Evolutionary conservation across 441 rosid species (phyloP), one percentile per base, ranked within the genome.

Genomic region (Macaranga tanarius): DNA sequence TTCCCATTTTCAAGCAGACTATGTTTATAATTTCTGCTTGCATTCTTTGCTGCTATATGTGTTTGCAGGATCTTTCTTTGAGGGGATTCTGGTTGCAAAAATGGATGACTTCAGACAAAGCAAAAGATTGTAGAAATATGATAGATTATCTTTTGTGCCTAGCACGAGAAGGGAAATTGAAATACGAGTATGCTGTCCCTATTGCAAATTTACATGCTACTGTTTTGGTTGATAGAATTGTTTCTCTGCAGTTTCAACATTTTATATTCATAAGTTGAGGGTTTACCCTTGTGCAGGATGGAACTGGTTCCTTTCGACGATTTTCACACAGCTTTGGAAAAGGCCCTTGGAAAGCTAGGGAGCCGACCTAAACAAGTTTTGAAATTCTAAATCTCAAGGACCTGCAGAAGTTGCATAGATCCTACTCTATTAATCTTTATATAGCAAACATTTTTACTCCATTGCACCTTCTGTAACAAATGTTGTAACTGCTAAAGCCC

Each of bases 21-120:
- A 17, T 26, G 62, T 28, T 23, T 25, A 50, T 54, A 12, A 19
- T 40, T 44, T 38, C 22, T 65, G 57, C 26, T 48, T 19, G 15
- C 10, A 10, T 38, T 10, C 2, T 0, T 52, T 20, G 20, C 52
- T 16, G 15, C 54, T n/a, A 3, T 61, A 22, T 69, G 6, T 38
- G 20, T 31, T 42, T 77, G 79, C 85, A 92, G 91, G 93, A 92
- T 65, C 85, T 91, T 75, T 88, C 91, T 20, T 79, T 92, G 86
- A 91, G 81, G 74, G 97, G 99, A 60, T 92, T 95, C 79, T 92
- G 99, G 97, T 73, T 92, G 79, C 97, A 95, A 83, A 90, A 83
- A 52, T 89, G 88, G 95, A 4, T 92, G 79, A 79, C 72, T 77
- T 77, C 89, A 0, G 92, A 81, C 52, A 91, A 88, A 81, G 83